phyloP scores from a whole-genome alignment of 352 stramenopile genomes.

The Pythium insidiosum region DNA sequence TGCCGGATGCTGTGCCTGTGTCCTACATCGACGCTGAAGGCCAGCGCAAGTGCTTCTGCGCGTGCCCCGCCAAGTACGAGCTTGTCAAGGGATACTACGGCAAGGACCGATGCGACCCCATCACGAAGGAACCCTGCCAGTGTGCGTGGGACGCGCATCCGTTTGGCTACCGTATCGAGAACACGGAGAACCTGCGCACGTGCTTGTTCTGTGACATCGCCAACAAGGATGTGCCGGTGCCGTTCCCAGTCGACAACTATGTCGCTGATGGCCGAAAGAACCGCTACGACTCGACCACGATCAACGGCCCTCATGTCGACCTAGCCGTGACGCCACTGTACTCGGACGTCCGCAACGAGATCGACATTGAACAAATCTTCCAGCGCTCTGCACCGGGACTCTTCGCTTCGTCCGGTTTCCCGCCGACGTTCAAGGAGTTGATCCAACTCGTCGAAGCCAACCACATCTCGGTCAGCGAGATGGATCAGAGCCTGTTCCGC shows the following conservation, averaged over 20 bases:
- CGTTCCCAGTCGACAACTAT: slow-evolving; percentile 54
- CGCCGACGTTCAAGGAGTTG: not conserved
- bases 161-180: slow-evolving; percentile 17
- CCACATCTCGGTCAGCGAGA: not conserved
- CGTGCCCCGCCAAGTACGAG: slow-evolving; percentile 31
- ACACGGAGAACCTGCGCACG: slow-evolving; percentile 12
- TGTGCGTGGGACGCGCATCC: slow-evolving; percentile 34
- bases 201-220: slow-evolving; percentile 31
- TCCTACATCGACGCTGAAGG: slow-evolving; percentile 27
- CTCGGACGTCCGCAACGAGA: not conserved
- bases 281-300: not conserved
- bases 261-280: slow-evolving; percentile 32
- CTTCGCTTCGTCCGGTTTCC: not conserved
- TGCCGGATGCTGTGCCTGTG: slow-evolving; percentile 34
- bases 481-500: too few species aligned
- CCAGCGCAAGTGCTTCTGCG: slow-evolving; percentile 46
- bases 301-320: not conserved
- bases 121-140: slow-evolving; percentile 21
- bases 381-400: too few species aligned
- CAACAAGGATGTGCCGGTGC: slow-evolving; percentile 30
- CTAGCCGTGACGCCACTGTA: not conserved
- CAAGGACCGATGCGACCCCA: slow-evolving; percentile 16
- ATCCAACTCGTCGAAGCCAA: not conserved
- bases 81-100: slow-evolving; percentile 10
- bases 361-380: not conserved